Base-by-base conservation (phyloP, 306 rosid species). In the Rosa rugosa region DNA sequence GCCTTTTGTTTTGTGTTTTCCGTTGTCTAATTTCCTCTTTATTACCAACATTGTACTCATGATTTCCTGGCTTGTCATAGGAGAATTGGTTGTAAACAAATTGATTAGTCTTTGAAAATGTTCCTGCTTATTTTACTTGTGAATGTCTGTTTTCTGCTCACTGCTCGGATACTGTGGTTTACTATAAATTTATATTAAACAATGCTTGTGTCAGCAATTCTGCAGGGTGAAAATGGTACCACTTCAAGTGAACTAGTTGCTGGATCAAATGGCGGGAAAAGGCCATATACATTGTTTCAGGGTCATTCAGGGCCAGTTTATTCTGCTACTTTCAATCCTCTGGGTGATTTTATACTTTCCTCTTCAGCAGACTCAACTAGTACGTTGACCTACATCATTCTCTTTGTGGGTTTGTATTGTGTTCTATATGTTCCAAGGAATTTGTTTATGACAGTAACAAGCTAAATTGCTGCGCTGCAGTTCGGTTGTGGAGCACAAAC, bases 251-350 rank as follows among this genome's bases (percentile, higher is more conserved):
- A 89, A 70, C 97, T 88, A 79, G 36, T 75, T 78, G 75, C 79
- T 17, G 96, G 90, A 38, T 78, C 86, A 87, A 75, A 85, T 76
- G 81, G 93, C 3, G 90, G 90, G 70, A 93, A 87, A 86, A 85
- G 89, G 71, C 85, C 90, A 70, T 95, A 91, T 82, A 90, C 96
- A 11, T 81, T 91, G 72, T 91, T 90, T 90, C 99, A 91, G 83
- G 99, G 98, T 87, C 99, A 91, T 86, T 91, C 99, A 5, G 99
- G 99, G 80, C 97, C 99, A 56, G 94, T 95, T 85, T 84, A 91
- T 88, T 89, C 96, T 69, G 89, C 98, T 36, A 86, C 93, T 71
- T 95, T 95, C 84, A 87, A 93, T 88, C 99, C 99, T 77, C 75
- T 89, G 45, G 97, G 96, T 72, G 99, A 95, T 78, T 95, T 91